phyloP scores from a whole-genome alignment of 371 early-diverging fungal species.

The Mortierella sp. region DNA sequence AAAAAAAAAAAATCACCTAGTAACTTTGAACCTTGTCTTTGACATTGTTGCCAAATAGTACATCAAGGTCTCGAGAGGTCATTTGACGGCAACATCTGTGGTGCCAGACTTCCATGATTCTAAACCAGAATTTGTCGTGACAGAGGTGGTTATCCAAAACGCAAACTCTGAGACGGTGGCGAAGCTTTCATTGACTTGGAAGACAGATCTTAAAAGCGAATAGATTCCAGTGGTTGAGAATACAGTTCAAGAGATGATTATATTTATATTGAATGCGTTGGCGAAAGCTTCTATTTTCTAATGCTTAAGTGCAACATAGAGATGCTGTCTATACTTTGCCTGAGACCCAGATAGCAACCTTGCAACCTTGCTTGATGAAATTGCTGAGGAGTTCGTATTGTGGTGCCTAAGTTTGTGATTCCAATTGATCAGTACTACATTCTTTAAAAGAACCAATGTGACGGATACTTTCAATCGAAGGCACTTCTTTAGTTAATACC shows the following conservation, averaged over 20 bases:
- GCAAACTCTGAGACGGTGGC: conserved; percentile 33
- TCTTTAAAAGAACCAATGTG: not conserved
- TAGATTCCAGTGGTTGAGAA: not conserved
- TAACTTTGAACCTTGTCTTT: too few species aligned
- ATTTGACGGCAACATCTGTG: conserved; percentile 31
- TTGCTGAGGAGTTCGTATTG: conserved; percentile 76
- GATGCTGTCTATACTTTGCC: conserved; percentile 63
- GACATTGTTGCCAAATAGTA: conserved; percentile 20
- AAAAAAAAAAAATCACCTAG: conserved; percentile 16
- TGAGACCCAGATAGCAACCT: conserved; percentile 87
- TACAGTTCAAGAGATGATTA: not conserved
- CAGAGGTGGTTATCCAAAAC: conserved; percentile 39
- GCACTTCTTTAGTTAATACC: conserved; percentile 43
- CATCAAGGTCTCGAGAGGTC: conserved; percentile 28
- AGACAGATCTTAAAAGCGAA: conserved; percentile 22
- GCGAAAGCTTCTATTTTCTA: not conserved
- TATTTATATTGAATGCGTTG: not conserved
- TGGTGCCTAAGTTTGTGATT: conserved; percentile 67
- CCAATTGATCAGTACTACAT: not conserved
- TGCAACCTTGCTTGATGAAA: conserved; percentile 87
- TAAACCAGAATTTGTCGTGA: not conserved
- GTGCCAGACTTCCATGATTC: conserved; percentile 19
- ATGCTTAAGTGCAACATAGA: not conserved
- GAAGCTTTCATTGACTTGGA: conserved; percentile 42
- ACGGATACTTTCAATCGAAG: not conserved